Percentiles rank a stretch among this genome's conserved stretches.
Evolutionary conservation across 148 eudicot species (phyloP).

Genomic region (Cornus suecica): DNA sequence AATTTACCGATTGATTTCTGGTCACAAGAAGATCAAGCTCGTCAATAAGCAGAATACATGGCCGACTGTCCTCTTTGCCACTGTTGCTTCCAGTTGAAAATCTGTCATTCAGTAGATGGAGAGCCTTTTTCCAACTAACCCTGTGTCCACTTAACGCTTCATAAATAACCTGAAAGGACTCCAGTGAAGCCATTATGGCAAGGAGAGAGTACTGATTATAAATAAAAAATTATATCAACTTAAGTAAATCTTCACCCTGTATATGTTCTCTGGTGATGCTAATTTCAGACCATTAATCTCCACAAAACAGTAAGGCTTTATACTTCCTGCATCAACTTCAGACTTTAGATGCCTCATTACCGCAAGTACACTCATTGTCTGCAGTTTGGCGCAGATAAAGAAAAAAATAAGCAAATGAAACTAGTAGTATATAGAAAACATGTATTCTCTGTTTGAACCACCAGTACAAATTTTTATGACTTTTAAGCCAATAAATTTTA

Average conservation of each 20-base stretch:
- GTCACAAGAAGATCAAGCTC: slow-evolving; percentile 97
- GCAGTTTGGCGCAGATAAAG: slow-evolving; percentile 30
- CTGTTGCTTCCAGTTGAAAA: slow-evolving; percentile 68
- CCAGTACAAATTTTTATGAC: not conserved
- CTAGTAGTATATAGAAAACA: not conserved
- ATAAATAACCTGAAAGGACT: slow-evolving; percentile 71
- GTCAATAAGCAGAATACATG: slow-evolving; percentile 91
- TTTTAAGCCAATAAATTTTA: slow-evolving; percentile 19
- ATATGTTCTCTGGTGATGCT: slow-evolving; percentile 93
- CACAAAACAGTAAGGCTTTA: slow-evolving; percentile 80
- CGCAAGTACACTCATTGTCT: slow-evolving; percentile 98
- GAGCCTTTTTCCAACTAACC: slow-evolving; percentile 93
- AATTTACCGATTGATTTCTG: slow-evolving; percentile 82
- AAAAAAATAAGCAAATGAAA: slow-evolving; percentile 2
- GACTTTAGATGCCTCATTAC: slow-evolving; percentile 82
- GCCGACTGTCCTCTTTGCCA: slow-evolving; percentile 69
- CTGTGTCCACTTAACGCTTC: slow-evolving; percentile 91
- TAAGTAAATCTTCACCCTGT: slow-evolving; percentile 47
- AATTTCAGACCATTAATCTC: slow-evolving; percentile 92
- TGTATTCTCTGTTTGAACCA: not conserved
- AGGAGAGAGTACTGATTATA: slow-evolving; percentile 8
- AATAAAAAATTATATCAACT: not conserved
- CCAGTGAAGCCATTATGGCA: slow-evolving; percentile 4
- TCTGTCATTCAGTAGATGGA: slow-evolving; percentile 75
- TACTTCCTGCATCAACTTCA: slow-evolving; percentile 80